These are phyloP conservation scores for Hemisphaericaspora xylofermentans DNA, from an alignment of 1,139 yeast genomes.

Conservation along the genomic window DNA sequence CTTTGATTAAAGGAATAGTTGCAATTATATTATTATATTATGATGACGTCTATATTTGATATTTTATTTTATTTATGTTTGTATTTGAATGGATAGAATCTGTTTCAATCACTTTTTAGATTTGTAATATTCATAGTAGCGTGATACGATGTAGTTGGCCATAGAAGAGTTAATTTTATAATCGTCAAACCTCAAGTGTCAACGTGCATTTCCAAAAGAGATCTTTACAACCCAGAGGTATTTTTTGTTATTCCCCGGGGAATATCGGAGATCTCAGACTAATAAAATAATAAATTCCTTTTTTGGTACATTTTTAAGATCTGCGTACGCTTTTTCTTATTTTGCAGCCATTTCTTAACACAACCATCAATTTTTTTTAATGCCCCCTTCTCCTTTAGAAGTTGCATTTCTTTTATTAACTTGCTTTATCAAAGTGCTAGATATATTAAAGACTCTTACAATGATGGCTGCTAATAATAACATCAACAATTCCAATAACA, in stretches of 20 bases:
- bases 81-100: constrained; percentile 1
- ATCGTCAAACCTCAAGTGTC: too few species aligned
- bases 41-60: background rate
- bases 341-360: constrained; percentile 4
- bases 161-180: too few species aligned
- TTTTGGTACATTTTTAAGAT: background rate
- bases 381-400: constrained; percentile 13
- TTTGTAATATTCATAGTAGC: background rate
- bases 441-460: constrained; percentile 12
- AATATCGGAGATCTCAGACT: background rate
- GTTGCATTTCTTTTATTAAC: constrained; percentile 14
- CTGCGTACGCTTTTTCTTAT: too few species aligned
- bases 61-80: background rate
- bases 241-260: background rate
- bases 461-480: constrained; percentile 8
- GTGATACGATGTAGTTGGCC: background rate
- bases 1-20: constrained; percentile 14
- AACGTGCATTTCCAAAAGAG: too few species aligned
- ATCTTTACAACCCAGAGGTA: too few species aligned
- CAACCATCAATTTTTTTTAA: constrained; percentile 3
- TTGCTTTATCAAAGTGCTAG: constrained; percentile 16
- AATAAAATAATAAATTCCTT: background rate
- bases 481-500: constrained; percentile 4
- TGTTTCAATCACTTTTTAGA: background rate
- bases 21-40: background rate